Conservation (phyloP, 768 basidiomycete species). For the Scleroderma citrinum region DNA sequence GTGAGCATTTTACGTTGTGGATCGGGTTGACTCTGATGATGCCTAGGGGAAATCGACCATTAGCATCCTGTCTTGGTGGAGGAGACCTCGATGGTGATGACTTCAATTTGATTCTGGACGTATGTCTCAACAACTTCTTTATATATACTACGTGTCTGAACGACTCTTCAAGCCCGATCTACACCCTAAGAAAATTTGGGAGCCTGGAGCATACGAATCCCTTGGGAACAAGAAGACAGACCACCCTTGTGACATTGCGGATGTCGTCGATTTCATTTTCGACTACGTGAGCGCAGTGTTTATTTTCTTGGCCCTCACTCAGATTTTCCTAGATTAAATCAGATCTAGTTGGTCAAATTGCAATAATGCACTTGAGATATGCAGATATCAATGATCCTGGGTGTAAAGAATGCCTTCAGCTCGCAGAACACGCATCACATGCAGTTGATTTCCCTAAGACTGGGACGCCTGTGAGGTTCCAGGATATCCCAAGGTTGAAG, state of each 20-base stretch:
- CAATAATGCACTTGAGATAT: slow-evolving; percentile 38
- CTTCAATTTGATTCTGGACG: slow-evolving; percentile 43
- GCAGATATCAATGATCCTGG: slow-evolving; percentile 35
- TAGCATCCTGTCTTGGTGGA: slow-evolving; percentile 46
- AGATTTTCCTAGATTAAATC: slow-evolving; percentile 24
- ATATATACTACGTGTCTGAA: slow-evolving; percentile 2
- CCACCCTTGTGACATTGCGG: slow-evolving; percentile 32
- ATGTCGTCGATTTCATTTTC: slow-evolving; percentile 44
- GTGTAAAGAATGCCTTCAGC: slow-evolving; percentile 31
- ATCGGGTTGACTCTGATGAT: slow-evolving; percentile 1
- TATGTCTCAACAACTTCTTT: slow-evolving; percentile 14
- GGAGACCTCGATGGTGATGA: slow-evolving; percentile 52
- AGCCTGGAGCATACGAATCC: slow-evolving; percentile 37
- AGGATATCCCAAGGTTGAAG: slow-evolving; percentile 28
- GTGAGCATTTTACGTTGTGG: slow-evolving; percentile 20
- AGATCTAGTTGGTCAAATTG: slow-evolving; percentile 38
- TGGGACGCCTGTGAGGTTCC: slow-evolving; percentile 35
- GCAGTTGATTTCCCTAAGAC: slow-evolving; percentile 46
- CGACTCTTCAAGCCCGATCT: slow-evolving; percentile 23
- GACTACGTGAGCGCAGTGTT: slow-evolving; percentile 33
- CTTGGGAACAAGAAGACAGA: slow-evolving; percentile 30
- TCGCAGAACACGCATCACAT: slow-evolving; percentile 42
- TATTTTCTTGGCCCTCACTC: not conserved
- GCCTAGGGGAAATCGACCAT: slow-evolving; percentile 35
- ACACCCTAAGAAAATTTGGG: slow-evolving; percentile 14